Conservation (phyloP, 768 basidiomycete genomes). For the Rhizopogon rudus region DNA sequence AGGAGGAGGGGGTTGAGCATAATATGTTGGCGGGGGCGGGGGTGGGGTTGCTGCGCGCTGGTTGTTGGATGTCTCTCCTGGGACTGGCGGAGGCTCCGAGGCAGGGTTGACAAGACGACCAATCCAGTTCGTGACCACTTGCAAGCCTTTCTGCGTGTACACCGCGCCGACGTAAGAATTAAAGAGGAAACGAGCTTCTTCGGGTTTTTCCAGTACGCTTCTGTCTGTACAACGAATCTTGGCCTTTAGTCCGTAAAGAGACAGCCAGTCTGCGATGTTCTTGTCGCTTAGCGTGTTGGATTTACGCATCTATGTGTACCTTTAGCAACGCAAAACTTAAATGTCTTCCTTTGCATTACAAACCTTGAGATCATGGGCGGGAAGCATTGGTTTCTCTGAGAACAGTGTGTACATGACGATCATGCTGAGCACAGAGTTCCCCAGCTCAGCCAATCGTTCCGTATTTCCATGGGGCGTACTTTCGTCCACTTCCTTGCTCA, state of each 20-base stretch:
- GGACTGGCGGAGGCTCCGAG: constrained; percentile 17
- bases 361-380: constrained; percentile 41
- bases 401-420: constrained; percentile 49
- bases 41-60: constrained; percentile 7
- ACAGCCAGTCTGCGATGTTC: constrained; percentile 45
- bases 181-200: constrained; percentile 51
- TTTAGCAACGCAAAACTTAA: background rate
- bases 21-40: constrained; percentile 18
- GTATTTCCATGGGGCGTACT: constrained; percentile 44
- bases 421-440: constrained; percentile 46
- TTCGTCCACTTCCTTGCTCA: constrained; percentile 33
- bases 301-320: constrained; percentile 18
- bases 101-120: constrained; percentile 50
- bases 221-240: constrained; percentile 45
- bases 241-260: constrained; percentile 44
- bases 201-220: constrained; percentile 30
- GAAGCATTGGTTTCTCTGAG: constrained; percentile 37
- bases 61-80: constrained; percentile 9
- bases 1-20: constrained; percentile 5
- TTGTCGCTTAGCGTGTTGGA: constrained; percentile 29
- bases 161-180: constrained; percentile 64
- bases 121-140: constrained; percentile 51
- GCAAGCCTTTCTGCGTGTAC: constrained; percentile 50
- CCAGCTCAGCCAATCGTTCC: constrained; percentile 56
- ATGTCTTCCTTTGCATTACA: constrained; percentile 7